Percentiles rank a stretch among this genome's conserved stretches.
Evolutionary conservation across 805 yeast genomes (phyloP).

Genomic region (Crinitomyces ghanaensis): DNA sequence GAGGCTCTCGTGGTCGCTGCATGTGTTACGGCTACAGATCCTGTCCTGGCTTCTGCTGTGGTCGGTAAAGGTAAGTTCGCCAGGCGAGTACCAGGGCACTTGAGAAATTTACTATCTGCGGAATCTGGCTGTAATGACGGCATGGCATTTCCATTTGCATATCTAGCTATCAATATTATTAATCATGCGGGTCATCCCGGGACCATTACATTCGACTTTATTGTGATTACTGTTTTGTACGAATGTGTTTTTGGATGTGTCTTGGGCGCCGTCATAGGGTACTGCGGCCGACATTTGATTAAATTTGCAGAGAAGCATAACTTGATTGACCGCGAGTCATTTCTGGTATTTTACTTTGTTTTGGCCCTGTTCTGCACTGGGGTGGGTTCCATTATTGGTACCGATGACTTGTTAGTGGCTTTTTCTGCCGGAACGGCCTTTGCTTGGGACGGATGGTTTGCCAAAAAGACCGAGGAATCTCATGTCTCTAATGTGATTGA

Average conservation of each 20-base stretch:
- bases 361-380: constrained; percentile 82
- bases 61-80: constrained; percentile 93
- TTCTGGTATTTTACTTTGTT: constrained; percentile 72
- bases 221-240: constrained; percentile 61
- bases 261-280: constrained; percentile 66
- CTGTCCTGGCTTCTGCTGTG: constrained; percentile 89
- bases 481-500: constrained; percentile 89
- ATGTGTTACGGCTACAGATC: constrained; percentile 91
- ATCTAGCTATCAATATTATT: constrained; percentile 55
- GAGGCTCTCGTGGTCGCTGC: constrained; percentile 69
- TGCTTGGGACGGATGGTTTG: constrained; percentile 89
- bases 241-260: constrained; percentile 74
- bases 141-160: constrained; percentile 87
- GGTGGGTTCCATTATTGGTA: constrained; percentile 75
- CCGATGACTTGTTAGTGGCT: constrained; percentile 77
- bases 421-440: constrained; percentile 92
- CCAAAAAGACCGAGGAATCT: constrained; percentile 68
- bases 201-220: constrained; percentile 70
- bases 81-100: constrained; percentile 83
- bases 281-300: constrained; percentile 54
- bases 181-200: constrained; percentile 53
- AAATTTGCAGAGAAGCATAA: constrained; percentile 58
- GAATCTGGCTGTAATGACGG: constrained; percentile 92
- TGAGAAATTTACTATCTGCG: constrained; percentile 70
- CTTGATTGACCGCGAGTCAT: constrained; percentile 79